Base-by-base conservation (phyloP, 495 filamentous ascomycete species). In the Echria macrotheca region DNA sequence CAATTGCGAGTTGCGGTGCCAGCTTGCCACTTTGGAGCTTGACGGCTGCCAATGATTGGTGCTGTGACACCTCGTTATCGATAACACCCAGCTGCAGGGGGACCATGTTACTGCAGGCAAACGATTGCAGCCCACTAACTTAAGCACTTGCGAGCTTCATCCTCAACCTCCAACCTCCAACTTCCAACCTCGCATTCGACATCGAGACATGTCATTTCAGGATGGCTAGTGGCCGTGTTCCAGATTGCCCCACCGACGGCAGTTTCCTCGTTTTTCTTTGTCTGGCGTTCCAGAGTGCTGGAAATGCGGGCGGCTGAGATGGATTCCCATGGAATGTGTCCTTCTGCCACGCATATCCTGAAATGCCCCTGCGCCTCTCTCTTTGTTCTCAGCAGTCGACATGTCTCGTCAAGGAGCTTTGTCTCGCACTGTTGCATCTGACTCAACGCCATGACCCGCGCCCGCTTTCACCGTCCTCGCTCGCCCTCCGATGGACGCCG, bases 351-450 rank as follows among this genome's bases (percentile, higher is more conserved):
- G n/a, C 46, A 48, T 48, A 48, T 18, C 23, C 23, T 48, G 23
- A 10, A 14, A 18, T 25, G 7, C 18, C 35, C 45, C 46, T 14
- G 35, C 23, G 32, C 44, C 21, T 19, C 43, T 17, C 28, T 52
- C 59, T 62, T 62, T 62, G 56, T 62, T 12, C 36, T 5, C 17
- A 17, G 24, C 2, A 15, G 15, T 6, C 33, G 21, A 3, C 32
- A 44, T 29, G 50, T 43, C 40, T 36, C 37, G 39, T 48, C 47
- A 25, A 32, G n/a, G 28, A 47, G 47, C 61, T 61, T 62, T 64
- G 61, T 64, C 59, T 56, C 47, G 45, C 50, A 17, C 24, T 17
- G 31, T 47, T 55, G 49, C 51, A 33, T 57, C 48, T 62, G 59
- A 61, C 50, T 59, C 61, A 57, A 58, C 55, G 25, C 39, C 23